Base-by-base conservation (phyloP, 306 rosid genomes). In the Cyclanthera cordifolia region DNA sequence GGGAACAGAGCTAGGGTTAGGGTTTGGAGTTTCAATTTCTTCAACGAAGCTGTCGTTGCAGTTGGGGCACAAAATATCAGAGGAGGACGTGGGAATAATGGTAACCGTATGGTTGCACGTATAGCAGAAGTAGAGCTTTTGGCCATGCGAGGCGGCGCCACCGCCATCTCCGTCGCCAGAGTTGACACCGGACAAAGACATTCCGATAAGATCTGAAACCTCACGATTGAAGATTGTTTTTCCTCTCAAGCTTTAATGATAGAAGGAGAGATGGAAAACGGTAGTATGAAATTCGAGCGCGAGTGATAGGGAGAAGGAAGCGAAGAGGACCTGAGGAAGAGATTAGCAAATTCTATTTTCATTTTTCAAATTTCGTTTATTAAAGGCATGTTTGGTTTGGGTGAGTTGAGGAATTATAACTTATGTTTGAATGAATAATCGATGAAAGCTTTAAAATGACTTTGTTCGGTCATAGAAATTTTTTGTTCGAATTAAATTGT, bases 11-110 rank as follows among this genome's bases (percentile, higher is more conserved):
- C 67, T 64, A 65, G 83, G 78, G 74, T 9, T 76, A 32, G 92
- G 85, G 58, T 45, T 75, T 39, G 88, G 83, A 57, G 46, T 59
- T 73, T 86, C 95, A 61, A 88, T 72, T 75, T 91, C 97, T 73
- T 91, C 97, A 56, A 91, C 71, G 64, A 88, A 91, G 34, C 82
- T 85, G 3, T 77, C 83, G 64, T 67, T 71, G 82, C 97, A 91
- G 48, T 45, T 30, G 57, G 97, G 96, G 61, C 97, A 91, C 68
- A 69, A 3, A 43, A 88, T 83, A 73, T 91, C 96, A 56, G 83
- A 55, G 70, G 94, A 67, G 41, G 86, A 89, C 47, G 82, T 58
- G 16, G 87, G 84, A 49, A 61, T 39, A 7, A 91, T 25, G 37
- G 76, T 78, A 32, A 89, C 88, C 13, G 91, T 82, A 71, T 78